Evolutionary conservation across 306 rosid species (phyloP), one percentile per base, ranked within the genome.

Genomic region (Vigna hirtella): DNA sequence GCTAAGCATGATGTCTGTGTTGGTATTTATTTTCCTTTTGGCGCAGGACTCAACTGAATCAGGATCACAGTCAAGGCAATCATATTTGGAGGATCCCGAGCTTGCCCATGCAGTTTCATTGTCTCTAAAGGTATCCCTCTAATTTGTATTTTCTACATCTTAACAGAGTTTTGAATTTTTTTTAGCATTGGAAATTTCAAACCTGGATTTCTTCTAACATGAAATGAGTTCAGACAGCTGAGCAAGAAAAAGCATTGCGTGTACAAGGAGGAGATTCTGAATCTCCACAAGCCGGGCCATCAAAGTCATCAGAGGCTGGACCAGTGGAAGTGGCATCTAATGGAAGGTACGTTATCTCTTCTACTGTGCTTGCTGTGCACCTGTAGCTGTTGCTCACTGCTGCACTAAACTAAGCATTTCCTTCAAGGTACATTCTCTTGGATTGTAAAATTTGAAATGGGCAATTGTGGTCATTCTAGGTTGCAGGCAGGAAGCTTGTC

Each of bases 101-200:
- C 90, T 91, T 84, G 93, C 96, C 48, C 98, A 83, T 81, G 97
- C 91, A 62, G 98, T 90, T 79, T 87, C 97, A 9, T 79, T 93
- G 87, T 93, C 98, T 68, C 80, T 88, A 79, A 86, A 88, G 96
- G 99, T 88, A 76, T 81, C 68, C 68, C 59, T 82, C 70, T 73
- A 2, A 32, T 40, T 84, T 38, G 1, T 20, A 30, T 56, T 66
- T 48, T 38, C 16, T 51, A 50, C 40, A 2, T 62, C 9, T 38
- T 74, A 52, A 9, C 15, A 22, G 17, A 52, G 53, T 51, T 70
- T 56, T 77, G 26, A 34, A 73, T 50, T 22, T 32, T 56, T 40
- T 74, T 59, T 66, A 18, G 52, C 76, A 82, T 14, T 73, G 74
- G 79, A 80, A 76, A 69, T 67, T 82, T 76, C n/a, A 42, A 85